Evolutionary conservation across 768 basidiomycete species (phyloP), one percentile per base, ranked within the genome.

Genomic region (Suillus tomentosus): DNA sequence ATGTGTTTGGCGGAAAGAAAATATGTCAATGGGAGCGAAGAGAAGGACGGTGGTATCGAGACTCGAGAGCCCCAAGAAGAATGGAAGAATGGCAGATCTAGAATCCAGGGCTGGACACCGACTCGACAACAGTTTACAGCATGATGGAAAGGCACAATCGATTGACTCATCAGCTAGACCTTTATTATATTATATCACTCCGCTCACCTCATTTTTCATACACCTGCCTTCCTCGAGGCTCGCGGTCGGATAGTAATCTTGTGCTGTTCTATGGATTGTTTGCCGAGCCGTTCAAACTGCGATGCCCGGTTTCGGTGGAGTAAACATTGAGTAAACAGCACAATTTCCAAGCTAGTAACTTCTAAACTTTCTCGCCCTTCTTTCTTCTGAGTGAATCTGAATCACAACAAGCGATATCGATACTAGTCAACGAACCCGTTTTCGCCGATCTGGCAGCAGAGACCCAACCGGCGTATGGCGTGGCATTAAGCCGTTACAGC

Each of bases 141-240:
- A 57, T 24, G 56, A 57, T 56, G 22, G 39, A 57, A 40, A 57
- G 56, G 56, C 17, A 39, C 37, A 22, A 57, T 40, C 22, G 39
- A 57, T 39, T 39, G 4, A 57, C 37, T 47, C 45, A 39, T 24
- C 14, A 57, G 37, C 15, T 57, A 39, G 19, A 57, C 37, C 15
- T 40, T 57, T 39, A 57, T 39, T 6, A 31, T 31, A 31, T 31
- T 31, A 31, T 36, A 57, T 57, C 56, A 57, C n/a, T 22, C 56
- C 39, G 10, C 39, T 57, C 22, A 57, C 56, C 56, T 57, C 56
- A 39, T 57, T 57, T 57, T 57, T 57, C 39, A 27, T 27, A 57
- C 39, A 40, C 56, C 56, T 40, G 57, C 40, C 57, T 42, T 58
- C 57, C 57, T 42, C 57, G 40, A 58, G 56, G 56, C 39, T 58